Conservation (phyloP, 768 basidiomycete species). For the Lanmaoa rubissima region DNA sequence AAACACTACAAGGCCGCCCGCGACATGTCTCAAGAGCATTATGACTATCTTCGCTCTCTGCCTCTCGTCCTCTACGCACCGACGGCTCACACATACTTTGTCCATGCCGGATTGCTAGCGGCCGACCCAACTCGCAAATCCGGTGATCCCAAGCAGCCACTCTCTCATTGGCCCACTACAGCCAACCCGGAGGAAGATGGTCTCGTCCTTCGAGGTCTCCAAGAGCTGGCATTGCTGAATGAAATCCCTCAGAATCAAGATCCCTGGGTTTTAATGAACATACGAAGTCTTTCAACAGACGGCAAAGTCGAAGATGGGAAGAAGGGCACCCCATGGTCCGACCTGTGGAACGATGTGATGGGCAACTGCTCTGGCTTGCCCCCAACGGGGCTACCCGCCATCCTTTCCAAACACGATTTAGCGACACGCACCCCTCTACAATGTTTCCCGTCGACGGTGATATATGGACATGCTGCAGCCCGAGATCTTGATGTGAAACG, state of each 20-base stretch:
- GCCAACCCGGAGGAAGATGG: conserved; percentile 22
- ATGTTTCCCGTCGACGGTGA: conserved; percentile 72
- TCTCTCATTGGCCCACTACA: conserved; percentile 56
- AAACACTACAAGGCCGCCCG: conserved; percentile 79
- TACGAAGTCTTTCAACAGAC: conserved; percentile 38
- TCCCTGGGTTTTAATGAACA: conserved; percentile 63
- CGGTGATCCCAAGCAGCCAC: conserved; percentile 60
- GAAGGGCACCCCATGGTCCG: conserved; percentile 70
- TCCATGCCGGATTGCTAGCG: conserved; percentile 82
- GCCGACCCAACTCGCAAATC: conserved; percentile 57
- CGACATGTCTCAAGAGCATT: conserved; percentile 59
- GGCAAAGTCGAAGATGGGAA: conserved; percentile 30
- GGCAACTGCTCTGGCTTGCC: conserved; percentile 52
- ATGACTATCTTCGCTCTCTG: conserved; percentile 69
- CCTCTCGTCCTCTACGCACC: conserved; percentile 78
- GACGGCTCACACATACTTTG: conserved; percentile 69
- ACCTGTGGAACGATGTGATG: conserved; percentile 72
- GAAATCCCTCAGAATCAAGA: conserved; percentile 74
- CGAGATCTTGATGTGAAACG: conserved; percentile 79
- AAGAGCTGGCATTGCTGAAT: conserved; percentile 66
- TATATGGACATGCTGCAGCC: conserved; percentile 85
- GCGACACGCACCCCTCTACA: conserved; percentile 37
- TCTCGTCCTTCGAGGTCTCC: conserved; percentile 46
- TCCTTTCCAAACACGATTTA: neutral
- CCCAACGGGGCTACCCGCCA: neutral